phyloP scores from a whole-genome alignment of 2,329 filamentous ascomycete species.

The Tolypocladium pustulatum region DNA sequence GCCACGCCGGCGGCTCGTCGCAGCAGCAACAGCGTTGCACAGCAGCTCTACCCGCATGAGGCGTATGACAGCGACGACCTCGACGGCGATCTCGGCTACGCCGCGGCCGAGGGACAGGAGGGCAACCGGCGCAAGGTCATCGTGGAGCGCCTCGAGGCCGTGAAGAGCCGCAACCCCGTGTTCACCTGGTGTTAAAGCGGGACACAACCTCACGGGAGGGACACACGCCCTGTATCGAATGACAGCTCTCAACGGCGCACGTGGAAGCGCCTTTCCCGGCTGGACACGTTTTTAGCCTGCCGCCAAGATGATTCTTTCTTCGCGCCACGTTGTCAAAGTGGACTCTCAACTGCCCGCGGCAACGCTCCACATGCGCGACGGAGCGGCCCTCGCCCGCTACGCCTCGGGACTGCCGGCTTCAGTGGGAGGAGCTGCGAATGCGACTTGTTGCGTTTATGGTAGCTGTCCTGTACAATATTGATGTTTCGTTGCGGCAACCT shows the following conservation, averaged over 20 bases:
- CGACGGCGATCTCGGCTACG: slow-evolving; percentile 89
- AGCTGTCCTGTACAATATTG: background rate
- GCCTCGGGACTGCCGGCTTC: background rate
- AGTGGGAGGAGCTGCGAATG: background rate
- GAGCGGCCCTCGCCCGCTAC: background rate
- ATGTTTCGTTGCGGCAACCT: background rate
- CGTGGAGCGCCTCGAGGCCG: slow-evolving; percentile 88
- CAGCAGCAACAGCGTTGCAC: slow-evolving; percentile 39
- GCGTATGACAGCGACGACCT: slow-evolving; percentile 63
- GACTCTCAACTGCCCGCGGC: background rate
- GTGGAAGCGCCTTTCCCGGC: background rate
- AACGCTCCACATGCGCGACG: background rate
- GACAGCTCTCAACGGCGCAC: background rate
- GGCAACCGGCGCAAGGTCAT: slow-evolving; percentile 88
- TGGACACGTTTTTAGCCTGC: background rate
- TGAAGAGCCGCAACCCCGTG: slow-evolving; percentile 90
- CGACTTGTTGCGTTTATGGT: background rate
- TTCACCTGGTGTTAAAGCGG: slow-evolving; percentile 82
- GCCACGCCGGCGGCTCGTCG: slow-evolving; percentile 36
- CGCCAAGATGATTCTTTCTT: background rate
- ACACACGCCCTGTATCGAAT: background rate
- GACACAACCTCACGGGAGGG: background rate
- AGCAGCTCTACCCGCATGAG: slow-evolving; percentile 45
- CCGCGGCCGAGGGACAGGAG: slow-evolving; percentile 88
- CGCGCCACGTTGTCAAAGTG: background rate